Evolutionary conservation across 2,329 filamentous ascomycete genomes (phyloP), one percentile per base, ranked within the genome.

Genomic region (Chaetomiaceae sp.): DNA sequence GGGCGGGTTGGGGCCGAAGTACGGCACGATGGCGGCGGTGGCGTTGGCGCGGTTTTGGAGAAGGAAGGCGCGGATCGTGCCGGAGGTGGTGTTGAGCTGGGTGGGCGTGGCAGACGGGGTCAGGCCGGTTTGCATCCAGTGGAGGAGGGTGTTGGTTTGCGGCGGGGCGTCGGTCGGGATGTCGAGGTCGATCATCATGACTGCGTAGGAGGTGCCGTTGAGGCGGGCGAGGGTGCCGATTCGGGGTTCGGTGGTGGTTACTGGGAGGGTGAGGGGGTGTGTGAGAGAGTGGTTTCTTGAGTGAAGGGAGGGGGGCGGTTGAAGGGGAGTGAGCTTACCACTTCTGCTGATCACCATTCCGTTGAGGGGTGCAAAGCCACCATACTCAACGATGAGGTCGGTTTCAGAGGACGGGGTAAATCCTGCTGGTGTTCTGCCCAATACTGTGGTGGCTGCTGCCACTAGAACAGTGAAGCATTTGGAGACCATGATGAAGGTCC

Each of bases 121-220:
- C 16, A 74, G 63, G n/a, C 64, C 68, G 1, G 65, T 71, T 62
- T 74, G 72, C 65, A 73, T 62, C 72, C 72, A 75, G 65, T 74
- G 71, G 36, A 74, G 66, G 20, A 73, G 61, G 11, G 71, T 74
- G 51, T 59, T 63, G 9, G 71, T 73, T 41, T 61, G 45, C 1
- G 68, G 60, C 3, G 71, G 66, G 34, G 25, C 66, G 57, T 66
- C 69, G 10, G 72, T 73, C 41, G 72, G 76, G 66, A 72, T 79
- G 58, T 76, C 76, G 5, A 78, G 67, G 54, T 74, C 71, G 42
- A 74, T 64, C 72, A 74, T 74, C 53, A 74, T 48, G 29, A 74
- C 63, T 13, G 70, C 68, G 57, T 70, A 75, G 4, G 70, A 72
- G 46, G 66, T 66, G 45, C 73, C 73, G 16, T 62, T 65, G n/a